Percentiles rank a stretch among this genome's conserved stretches.
These are phyloP conservation scores for Botrytis sinoallii DNA, from an alignment of 2,329 filamentous ascomycete species.

Conservation along the genomic window DNA sequence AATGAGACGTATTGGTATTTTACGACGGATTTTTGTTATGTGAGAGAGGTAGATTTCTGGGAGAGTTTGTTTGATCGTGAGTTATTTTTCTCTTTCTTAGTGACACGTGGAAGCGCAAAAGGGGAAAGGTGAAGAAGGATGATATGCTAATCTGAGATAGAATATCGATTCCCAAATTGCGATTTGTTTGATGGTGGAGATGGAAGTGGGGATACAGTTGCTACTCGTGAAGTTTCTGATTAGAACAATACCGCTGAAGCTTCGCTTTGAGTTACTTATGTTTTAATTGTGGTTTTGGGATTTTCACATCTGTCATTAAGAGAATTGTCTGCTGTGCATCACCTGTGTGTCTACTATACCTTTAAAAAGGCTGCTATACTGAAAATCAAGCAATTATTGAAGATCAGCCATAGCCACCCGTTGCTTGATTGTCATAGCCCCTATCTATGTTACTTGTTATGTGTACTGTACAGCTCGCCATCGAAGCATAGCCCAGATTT, in stretches of 20 bases:
- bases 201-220: not conserved
- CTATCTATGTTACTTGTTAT: too few relatives aligned
- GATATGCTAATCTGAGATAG: not conserved
- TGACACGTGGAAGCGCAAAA: not conserved
- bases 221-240: not conserved
- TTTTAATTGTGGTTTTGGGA: too few relatives aligned
- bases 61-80: constrained; percentile 27
- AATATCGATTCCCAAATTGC: constrained; percentile 12
- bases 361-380: too few relatives aligned
- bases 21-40: constrained; percentile 30
- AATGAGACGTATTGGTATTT: constrained; percentile 25
- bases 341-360: too few relatives aligned
- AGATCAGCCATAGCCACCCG: too few relatives aligned
- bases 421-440: too few relatives aligned
- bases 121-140: not conserved
- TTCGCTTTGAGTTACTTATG: not conserved
- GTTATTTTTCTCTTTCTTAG: not conserved
- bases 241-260: not conserved
- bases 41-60: constrained; percentile 26
- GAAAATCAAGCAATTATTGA: too few relatives aligned
- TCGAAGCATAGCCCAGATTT: too few relatives aligned
- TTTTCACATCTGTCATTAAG: too few relatives aligned
- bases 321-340: too few relatives aligned
- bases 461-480: too few relatives aligned
- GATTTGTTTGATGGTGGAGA: not conserved